Evolutionary conservation across 2,329 filamentous ascomycete species (phyloP).

Genomic region (Sordariomycetes sp.): DNA sequence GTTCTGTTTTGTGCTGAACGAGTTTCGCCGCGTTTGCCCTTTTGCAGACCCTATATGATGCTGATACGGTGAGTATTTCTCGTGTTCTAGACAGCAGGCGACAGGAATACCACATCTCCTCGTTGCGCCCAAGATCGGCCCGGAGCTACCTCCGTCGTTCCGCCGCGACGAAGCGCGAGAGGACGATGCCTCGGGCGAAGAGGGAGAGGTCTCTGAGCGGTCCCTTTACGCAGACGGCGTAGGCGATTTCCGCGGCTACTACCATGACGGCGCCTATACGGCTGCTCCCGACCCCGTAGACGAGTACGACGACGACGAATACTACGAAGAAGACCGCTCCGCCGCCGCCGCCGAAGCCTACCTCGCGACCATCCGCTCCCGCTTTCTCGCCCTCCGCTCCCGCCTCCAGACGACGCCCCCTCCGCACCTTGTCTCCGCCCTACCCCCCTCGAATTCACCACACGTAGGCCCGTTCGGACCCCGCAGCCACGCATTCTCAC

Average conservation of each 20-base stretch:
- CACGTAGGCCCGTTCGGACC: constrained; percentile 44
- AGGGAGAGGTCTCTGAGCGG: constrained; percentile 17
- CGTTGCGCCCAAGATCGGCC: constrained; percentile 48
- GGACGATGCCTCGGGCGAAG: constrained; percentile 18
- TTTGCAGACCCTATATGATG: constrained; percentile 10
- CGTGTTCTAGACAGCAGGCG: constrained; percentile 57
- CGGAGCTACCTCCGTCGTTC: constrained; percentile 31
- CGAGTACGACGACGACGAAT: constrained; percentile 16
- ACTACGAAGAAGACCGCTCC: constrained; percentile 15
- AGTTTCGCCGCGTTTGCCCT: constrained; percentile 6
- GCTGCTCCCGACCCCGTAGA: constrained; percentile 35
- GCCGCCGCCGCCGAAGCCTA: constrained; percentile 51
- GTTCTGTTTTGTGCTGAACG: constrained; percentile 1
- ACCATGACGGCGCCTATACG: constrained; percentile 70
- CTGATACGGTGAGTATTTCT: constrained; percentile 39
- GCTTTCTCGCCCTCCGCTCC: constrained; percentile 55
- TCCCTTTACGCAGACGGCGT: constrained; percentile 30
- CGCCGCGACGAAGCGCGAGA: constrained; percentile 11
- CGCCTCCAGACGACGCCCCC: constrained; percentile 48
- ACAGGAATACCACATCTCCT: constrained; percentile 61
- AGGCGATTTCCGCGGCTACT: constrained; percentile 53
- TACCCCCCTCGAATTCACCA: constrained; percentile 42
- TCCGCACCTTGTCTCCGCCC: constrained; percentile 33
- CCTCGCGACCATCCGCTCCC: constrained; percentile 52
- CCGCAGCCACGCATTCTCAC: constrained; percentile 33